Evolutionary conservation across 2,329 filamentous ascomycete species (phyloP), one percentile per base, ranked within the genome.

Genomic region (Trichocomaceae sp.): DNA sequence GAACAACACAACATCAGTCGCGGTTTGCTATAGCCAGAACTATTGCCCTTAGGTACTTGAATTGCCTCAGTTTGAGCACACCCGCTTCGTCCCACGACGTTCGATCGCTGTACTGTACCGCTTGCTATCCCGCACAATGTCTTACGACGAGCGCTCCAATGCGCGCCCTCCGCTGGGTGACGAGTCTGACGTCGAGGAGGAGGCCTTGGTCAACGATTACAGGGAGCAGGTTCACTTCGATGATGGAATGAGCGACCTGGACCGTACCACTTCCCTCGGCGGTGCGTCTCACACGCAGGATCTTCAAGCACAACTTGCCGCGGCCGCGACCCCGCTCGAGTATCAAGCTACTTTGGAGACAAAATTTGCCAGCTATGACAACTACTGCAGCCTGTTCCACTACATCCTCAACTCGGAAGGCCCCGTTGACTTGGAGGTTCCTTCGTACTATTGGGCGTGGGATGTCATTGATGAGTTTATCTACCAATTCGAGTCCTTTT

Each of bases 381-480:
- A 90, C 72, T 99, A 99, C 83, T 99, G 93, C 85, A 96, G 89
- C 75, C 80, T 99, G 66, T 99, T 99, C 80, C 93, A 99, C 79
- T 97, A 90, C 77, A 96, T 99, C 73, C 80, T 99, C 71, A 99
- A 99, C 83, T 97, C 92, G 50, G 93, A 97, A 64, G 93, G 93
- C n/a, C 93, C 93, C 15, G 92, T 99, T 58, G 93, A 99, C 70
- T 80, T 99, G 64, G 93, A 99, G 75, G 88, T 92, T 62, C 93
- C 93, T 64, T 96, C 91, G 72, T 95, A 96, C 78, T 96, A 92
- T 79, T 99, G 93, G 93, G 93, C 93, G 42, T 99, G 93, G 93
- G 93, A 99, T 74, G 92, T 97, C 64, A 96, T 99, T 76, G 93
- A 99, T 75, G 93, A 99, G 76, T 99, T 99, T 79, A 97, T 99